Conservation (phyloP, 257 asterid genomes). For the Ilex aquifolium region DNA sequence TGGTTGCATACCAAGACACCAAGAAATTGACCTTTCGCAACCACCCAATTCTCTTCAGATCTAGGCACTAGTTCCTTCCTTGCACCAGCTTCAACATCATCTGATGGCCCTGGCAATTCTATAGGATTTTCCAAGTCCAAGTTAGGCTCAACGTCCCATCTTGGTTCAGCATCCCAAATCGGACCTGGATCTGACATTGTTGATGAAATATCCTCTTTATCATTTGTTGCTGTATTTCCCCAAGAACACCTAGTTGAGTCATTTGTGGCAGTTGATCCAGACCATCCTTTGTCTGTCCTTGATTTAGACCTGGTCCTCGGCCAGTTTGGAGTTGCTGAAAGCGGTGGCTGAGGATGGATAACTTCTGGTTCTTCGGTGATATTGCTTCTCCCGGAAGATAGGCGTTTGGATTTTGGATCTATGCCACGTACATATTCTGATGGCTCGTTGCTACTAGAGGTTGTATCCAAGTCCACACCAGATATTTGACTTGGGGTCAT, state of each 20-base stretch:
- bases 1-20: slow-evolving; percentile 89
- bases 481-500: slow-evolving; percentile 83
- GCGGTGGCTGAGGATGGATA: slow-evolving; percentile 74
- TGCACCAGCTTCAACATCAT: slow-evolving; percentile 38
- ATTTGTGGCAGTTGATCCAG: slow-evolving; percentile 46
- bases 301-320: slow-evolving; percentile 94
- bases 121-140: slow-evolving; percentile 61
- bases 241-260: slow-evolving; percentile 70
- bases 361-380: slow-evolving; percentile 78
- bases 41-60: slow-evolving; percentile 81
- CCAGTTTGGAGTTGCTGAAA: slow-evolving; percentile 72
- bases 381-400: slow-evolving; percentile 75
- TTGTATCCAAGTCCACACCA: slow-evolving; percentile 67
- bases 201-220: slow-evolving; percentile 94
- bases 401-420: slow-evolving; percentile 82
- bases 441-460: slow-evolving; percentile 83
- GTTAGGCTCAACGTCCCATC: slow-evolving; percentile 81
- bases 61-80: slow-evolving; percentile 30
- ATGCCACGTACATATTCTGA: slow-evolving; percentile 93
- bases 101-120: slow-evolving; percentile 65
- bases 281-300: slow-evolving; percentile 67
- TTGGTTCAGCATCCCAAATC: slow-evolving; percentile 96
- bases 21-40: slow-evolving; percentile 65
- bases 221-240: slow-evolving; percentile 59
- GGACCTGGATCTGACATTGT: slow-evolving; percentile 98